Conservation (phyloP, 176 grass and related monocot species). For the Hordeum vulgare region DNA sequence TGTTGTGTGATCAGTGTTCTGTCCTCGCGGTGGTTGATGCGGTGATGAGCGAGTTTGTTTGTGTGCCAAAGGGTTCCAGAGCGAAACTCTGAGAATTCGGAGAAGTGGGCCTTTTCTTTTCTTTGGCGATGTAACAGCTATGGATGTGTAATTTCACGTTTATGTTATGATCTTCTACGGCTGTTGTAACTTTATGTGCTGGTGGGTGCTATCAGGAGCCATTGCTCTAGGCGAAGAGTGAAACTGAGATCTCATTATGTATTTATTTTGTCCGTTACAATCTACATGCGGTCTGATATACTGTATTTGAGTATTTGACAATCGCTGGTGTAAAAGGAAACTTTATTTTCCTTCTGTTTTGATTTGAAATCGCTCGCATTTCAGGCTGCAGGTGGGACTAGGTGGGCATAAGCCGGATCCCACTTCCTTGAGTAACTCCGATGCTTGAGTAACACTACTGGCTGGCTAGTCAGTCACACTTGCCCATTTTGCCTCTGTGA, state of each 20-base stretch:
- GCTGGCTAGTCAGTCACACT: too few species aligned
- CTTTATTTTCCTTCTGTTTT: not conserved
- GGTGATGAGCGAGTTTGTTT: not conserved
- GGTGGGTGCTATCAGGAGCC: not conserved
- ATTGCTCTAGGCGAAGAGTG: not conserved
- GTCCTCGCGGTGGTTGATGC: not conserved
- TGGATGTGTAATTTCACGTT: not conserved
- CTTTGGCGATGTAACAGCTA: constrained; percentile 19
- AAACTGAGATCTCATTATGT: not conserved
- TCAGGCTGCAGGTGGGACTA: too few species aligned
- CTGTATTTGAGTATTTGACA: too few species aligned
- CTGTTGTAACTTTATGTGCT: constrained; percentile 2
- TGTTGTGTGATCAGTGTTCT: not conserved
- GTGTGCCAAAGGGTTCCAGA: not conserved
- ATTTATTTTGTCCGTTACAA: not conserved
- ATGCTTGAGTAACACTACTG: too few species aligned
- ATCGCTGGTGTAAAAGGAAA: too few species aligned
- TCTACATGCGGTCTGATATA: not conserved
- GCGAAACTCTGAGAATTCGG: constrained; percentile 4
- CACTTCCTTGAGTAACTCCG: too few species aligned
- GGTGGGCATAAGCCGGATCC: too few species aligned
- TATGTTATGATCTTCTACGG: constrained; percentile 5
- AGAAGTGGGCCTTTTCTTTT: constrained; percentile 2
- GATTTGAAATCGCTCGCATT: not conserved
- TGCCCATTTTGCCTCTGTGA: too few species aligned